phyloP scores from a whole-genome alignment of 2,329 filamentous ascomycete species.

The Arthrobotrys conoides region DNA sequence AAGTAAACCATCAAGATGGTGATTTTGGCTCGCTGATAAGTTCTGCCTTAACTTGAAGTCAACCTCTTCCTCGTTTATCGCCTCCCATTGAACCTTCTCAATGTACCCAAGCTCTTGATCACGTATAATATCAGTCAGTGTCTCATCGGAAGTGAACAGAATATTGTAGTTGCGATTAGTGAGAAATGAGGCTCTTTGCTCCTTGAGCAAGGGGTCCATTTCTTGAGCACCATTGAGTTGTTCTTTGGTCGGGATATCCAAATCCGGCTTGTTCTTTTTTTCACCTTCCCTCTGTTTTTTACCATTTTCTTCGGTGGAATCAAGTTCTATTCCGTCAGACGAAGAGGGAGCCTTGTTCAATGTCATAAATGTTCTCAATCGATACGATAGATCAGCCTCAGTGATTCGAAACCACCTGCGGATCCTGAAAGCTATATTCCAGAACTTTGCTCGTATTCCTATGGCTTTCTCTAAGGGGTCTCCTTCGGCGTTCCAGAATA shows the following conservation, averaged over 20 bases:
- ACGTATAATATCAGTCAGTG: not conserved
- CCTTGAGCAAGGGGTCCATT: not conserved
- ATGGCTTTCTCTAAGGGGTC: not conserved
- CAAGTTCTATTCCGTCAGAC: not conserved
- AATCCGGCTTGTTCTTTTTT: not conserved
- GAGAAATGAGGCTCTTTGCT: slow-evolving; percentile 11
- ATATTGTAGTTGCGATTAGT: slow-evolving; percentile 46
- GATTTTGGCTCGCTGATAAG: not conserved
- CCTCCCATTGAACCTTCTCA: not conserved
- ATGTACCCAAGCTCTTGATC: slow-evolving; percentile 13
- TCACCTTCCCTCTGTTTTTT: no score
- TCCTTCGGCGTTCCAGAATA: slow-evolving; percentile 11
- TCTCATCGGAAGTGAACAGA: slow-evolving; percentile 19
- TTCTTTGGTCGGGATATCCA: not conserved
- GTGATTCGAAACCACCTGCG: not conserved
- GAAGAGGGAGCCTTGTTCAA: not conserved
- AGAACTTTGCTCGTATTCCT: not conserved
- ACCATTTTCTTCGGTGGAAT: not conserved
- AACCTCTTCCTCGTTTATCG: not conserved
- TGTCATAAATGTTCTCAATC: not conserved
- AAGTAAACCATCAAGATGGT: not conserved
- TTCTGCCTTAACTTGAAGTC: not conserved
- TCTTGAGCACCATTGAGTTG: not conserved
- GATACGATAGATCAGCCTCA: not conserved
- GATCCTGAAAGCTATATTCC: not conserved